These are phyloP conservation scores for Phycomyces blakesleeanus DNA, from an alignment of 192 early-diverging fungal genomes.

Conservation along the genomic window DNA sequence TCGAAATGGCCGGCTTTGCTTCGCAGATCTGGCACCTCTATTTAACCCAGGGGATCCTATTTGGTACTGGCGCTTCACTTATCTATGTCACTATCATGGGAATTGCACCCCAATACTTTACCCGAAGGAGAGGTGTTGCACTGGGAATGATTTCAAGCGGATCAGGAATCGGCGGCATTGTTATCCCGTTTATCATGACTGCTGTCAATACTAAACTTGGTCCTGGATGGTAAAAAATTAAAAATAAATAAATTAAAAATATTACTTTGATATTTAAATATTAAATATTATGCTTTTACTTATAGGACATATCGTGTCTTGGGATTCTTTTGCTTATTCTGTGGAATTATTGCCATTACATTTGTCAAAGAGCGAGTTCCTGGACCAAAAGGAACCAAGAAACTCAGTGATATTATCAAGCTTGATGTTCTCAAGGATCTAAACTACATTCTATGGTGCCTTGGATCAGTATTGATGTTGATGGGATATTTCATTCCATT, in stretches of 20 bases:
- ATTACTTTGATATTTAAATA: no score
- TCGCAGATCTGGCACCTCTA: slow-evolving; percentile 57
- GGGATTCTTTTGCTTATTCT: slow-evolving; percentile 23
- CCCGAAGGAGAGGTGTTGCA: slow-evolving; percentile 50
- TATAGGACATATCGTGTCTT: slow-evolving; percentile 27
- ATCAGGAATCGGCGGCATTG: slow-evolving; percentile 68
- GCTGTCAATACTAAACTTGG: slow-evolving; percentile 52
- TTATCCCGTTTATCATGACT: slow-evolving; percentile 56
- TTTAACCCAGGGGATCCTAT: slow-evolving; percentile 56
- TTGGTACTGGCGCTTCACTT: slow-evolving; percentile 42
- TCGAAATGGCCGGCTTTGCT: slow-evolving; percentile 22
- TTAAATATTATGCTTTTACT: background rate
- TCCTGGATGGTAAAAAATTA: slow-evolving; percentile 46
- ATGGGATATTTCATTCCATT: slow-evolving; percentile 28
- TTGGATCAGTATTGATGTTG: slow-evolving; percentile 15
- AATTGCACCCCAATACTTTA: slow-evolving; percentile 56
- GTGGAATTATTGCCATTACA: background rate
- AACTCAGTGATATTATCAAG: slow-evolving; percentile 16
- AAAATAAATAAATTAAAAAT: no score
- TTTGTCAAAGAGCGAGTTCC: slow-evolving; percentile 16
- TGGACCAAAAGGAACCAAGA: background rate
- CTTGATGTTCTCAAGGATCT: slow-evolving; percentile 19
- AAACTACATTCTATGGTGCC: slow-evolving; percentile 18
- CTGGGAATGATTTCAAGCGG: slow-evolving; percentile 58
- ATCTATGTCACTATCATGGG: slow-evolving; percentile 21